These are phyloP conservation scores for Fusarium pilosicola DNA, from an alignment of 2,329 filamentous ascomycete species.

Conservation along the genomic window DNA sequence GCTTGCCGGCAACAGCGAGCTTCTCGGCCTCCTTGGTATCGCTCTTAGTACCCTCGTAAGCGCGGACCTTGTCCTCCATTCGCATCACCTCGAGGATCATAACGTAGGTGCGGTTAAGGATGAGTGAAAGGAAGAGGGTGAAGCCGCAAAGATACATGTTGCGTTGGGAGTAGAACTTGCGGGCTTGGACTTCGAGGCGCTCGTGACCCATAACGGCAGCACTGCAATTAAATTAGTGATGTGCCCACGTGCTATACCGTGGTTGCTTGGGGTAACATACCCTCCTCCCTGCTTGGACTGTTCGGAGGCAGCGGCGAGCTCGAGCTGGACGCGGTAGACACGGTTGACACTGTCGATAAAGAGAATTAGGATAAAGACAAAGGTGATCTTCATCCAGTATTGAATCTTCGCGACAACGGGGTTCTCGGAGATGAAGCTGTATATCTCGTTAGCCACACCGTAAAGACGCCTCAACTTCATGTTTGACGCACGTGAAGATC, in stretches of 20 bases:
- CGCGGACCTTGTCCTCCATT: conserved; percentile 91
- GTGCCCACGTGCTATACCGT: neutral
- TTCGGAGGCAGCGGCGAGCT: conserved; percentile 79
- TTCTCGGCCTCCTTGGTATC: conserved; percentile 75
- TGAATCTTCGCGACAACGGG: conserved; percentile 88
- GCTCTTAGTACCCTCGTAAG: conserved; percentile 70
- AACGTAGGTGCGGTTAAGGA: conserved; percentile 98
- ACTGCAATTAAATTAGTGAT: conserved; percentile 45
- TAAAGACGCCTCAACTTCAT: neutral
- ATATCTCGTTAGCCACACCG: conserved; percentile 7
- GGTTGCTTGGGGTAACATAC: conserved; percentile 53
- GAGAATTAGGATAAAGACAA: conserved; percentile 98
- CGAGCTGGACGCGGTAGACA: conserved; percentile 95
- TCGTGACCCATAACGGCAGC: conserved; percentile 86
- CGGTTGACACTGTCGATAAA: conserved; percentile 97
- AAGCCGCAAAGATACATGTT: conserved; percentile 99
- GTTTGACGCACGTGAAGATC: conserved; percentile 74
- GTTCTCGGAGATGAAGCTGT: conserved; percentile 91
- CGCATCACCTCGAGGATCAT: conserved; percentile 94
- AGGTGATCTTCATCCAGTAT: conserved; percentile 98
- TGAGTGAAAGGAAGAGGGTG: conserved; percentile 97
- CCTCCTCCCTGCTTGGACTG: conserved; percentile 53
- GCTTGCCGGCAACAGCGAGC: conserved; percentile 76
- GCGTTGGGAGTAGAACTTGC: conserved; percentile 99
- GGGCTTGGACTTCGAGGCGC: conserved; percentile 97